Evolutionary conservation across 2,329 filamentous ascomycete species (phyloP), one percentile per base, ranked within the genome.

Genomic region (Westerdykella ornata): DNA sequence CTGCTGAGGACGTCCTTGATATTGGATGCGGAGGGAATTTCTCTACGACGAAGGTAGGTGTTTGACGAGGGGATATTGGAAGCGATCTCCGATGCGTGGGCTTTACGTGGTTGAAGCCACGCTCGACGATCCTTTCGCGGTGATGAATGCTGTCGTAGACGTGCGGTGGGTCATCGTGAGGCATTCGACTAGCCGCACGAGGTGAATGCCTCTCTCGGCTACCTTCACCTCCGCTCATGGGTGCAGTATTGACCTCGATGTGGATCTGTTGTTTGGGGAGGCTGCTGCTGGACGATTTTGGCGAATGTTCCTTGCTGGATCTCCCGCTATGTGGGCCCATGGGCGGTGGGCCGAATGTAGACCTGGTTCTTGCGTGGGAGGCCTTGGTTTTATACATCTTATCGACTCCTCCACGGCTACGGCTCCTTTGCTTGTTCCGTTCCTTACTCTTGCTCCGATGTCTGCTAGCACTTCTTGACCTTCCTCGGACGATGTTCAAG

Each of bases 191-290:
- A 5, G 20, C 20, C 20, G 20, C 20, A 22, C 20, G 20, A 22
- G 20, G 20, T 9, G 20, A 22, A 5, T 22, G 20, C 17, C 33
- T 35, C 33, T 35, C 17, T 13, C 33, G 17, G 15, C 30, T 12
- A n/a, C 30, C 30, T 32, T 32, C 13, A 9, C 20, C 20, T 22
- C 15, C 13, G 30, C 30, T 32, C 30, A 16, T n/a, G 13, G 41
- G 15, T 16, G 45, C 52, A 41, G 56, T 42, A 17, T 49, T 48
- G 22, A 57, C 52, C 17, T 57, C 51, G 29, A 59, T 51, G 26
- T 53, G 44, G 12, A 45, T 44, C 2, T 39, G 37, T 16, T 45
- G 42, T 4, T 44, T 20, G 18, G 52, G 48, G 3, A 52, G 30
- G 18, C 45, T 42, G 35, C 47, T 39, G 6, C 38, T 42, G 12